Evolutionary conservation across 345 rosid species (phyloP), one percentile per base, ranked within the genome.

Genomic region (Crucihimalaya himalaica): DNA sequence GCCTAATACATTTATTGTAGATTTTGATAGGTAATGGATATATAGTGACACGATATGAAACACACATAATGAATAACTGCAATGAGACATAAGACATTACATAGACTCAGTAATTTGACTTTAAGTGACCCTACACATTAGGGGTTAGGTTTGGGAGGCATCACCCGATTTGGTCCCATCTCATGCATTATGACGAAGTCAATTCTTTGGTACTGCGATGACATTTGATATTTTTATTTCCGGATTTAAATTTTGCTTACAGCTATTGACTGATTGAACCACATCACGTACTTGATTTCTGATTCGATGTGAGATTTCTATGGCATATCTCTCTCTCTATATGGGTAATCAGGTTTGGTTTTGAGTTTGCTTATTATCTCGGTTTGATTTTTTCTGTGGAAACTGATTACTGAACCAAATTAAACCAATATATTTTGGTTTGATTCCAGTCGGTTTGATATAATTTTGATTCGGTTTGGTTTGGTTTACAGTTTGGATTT

Each of bases 91-190:
- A 1, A 29, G 52, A 72, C 34, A 52, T 51, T 53, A 63, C 54
- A 63, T 62, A 62, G 63, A 62, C 50, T 72, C 59, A 35, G 50
- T 29, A 43, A 27, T 61, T 43, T 28, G 61, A 71, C 75, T 61
- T 32, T 29, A 20, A 63, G 46, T 14, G 63, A 63, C 70, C 76
- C 70, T 62, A 63, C 76, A 42, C 35, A 5, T n/a, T 64, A 43
- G 4, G 54, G 57, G 71, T 73, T 73, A 73, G 77, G 70, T 64
- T 52, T 64, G 18, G 21, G 21, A 73, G 31, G 56, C 57, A 64
- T 54, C 65, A 54, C 39, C 48, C 29, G 21, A 73, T 56, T 64
- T 64, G 77, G 70, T 73, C 37, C 56, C 45, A 63, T 63, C 25
- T 54, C 27, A 31, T 42, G 34, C 53, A 63, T 63, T 34, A 63